Conservation (phyloP, 345 rosid genomes). For the Erucastrum elatum region DNA sequence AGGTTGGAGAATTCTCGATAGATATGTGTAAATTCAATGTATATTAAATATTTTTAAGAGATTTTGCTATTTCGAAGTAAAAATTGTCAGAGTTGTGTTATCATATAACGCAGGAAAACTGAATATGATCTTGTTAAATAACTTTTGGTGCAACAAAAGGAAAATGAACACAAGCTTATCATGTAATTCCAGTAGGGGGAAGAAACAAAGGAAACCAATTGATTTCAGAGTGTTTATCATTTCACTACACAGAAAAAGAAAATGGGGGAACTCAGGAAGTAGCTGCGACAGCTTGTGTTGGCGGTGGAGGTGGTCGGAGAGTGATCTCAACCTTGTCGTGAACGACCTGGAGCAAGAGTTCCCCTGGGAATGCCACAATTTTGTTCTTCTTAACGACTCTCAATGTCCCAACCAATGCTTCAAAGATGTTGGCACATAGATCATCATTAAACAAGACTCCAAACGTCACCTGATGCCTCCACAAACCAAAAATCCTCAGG, state of each 20-base stretch:
- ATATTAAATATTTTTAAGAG: background rate
- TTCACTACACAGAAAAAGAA: constrained; percentile 11
- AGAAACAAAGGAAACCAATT: background rate
- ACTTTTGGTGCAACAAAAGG: background rate
- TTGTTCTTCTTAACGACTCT: constrained; percentile 95
- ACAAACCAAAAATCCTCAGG: too few relatives aligned
- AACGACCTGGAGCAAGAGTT: constrained; percentile 87
- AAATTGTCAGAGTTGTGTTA: constrained; percentile 14
- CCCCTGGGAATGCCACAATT: constrained; percentile 68
- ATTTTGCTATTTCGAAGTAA: background rate
- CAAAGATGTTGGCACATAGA: constrained; percentile 89
- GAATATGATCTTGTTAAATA: background rate
- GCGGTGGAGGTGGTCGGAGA: constrained; percentile 54
- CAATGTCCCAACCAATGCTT: constrained; percentile 88
- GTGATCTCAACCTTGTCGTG: constrained; percentile 84
- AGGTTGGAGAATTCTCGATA: constrained; percentile 15
- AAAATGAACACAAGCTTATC: background rate
- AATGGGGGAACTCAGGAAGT: constrained; percentile 1
- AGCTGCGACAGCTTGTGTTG: constrained; percentile 27
- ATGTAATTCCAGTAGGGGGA: background rate
- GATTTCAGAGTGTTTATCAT: constrained; percentile 2
- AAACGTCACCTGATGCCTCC: constrained; percentile 63
- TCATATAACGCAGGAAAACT: background rate
- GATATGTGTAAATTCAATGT: constrained; percentile 19
- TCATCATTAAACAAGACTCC: constrained; percentile 87